Conservation (phyloP, 345 rosid genomes). For the Eucalyptus fibrosa region DNA sequence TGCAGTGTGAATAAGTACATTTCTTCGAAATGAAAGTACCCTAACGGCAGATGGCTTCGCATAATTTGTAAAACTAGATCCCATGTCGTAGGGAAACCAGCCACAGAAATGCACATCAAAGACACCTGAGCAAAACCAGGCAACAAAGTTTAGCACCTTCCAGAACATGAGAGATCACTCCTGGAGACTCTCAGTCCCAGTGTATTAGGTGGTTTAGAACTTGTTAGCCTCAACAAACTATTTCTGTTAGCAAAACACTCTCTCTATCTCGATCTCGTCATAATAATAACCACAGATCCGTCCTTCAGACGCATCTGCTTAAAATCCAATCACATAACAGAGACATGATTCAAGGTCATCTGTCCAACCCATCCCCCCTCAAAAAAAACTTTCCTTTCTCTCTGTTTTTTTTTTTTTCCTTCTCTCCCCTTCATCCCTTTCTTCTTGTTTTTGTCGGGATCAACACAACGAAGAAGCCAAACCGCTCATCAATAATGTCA, state of each 20-base stretch:
- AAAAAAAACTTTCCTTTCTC: not conserved
- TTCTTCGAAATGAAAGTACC: not conserved
- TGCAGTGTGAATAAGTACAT: not conserved
- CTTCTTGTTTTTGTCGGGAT: not conserved
- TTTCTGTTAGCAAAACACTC: not conserved
- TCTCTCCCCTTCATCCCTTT: not conserved
- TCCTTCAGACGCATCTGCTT: not conserved
- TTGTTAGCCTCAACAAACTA: not conserved
- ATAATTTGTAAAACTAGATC: not conserved
- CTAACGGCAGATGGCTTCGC: not conserved
- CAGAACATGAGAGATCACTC: not conserved
- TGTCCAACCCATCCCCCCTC: not conserved
- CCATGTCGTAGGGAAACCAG: not conserved
- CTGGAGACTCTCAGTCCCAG: not conserved
- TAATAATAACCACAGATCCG: not conserved
- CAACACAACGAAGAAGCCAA: not conserved
- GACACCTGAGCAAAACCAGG: not conserved
- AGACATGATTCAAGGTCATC: not conserved
- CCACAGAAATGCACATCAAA: not conserved
- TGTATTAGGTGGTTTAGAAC: not conserved
- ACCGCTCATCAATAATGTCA: not conserved
- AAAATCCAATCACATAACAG: not conserved
- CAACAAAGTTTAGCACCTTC: not conserved
- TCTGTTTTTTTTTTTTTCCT: not conserved
- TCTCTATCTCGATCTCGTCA: not conserved